These are phyloP conservation scores for Crucibulum parvulum DNA, from an alignment of 1,284 basidiomycete genomes.

Conservation along the genomic window DNA sequence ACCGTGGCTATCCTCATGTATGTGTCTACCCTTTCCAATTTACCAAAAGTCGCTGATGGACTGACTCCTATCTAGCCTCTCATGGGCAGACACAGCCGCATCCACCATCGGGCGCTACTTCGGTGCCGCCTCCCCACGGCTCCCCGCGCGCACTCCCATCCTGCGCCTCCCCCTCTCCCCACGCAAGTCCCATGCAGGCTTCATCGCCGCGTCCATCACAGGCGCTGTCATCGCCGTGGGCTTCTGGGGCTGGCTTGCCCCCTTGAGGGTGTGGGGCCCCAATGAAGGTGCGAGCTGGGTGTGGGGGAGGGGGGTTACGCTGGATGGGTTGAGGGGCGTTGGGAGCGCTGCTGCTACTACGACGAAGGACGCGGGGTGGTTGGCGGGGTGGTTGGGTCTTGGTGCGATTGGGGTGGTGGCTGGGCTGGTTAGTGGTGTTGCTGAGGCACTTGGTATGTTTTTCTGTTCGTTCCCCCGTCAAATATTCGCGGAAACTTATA, in stretches of 20 bases:
- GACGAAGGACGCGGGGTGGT: slow-evolving; percentile 15
- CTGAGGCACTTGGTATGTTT: slow-evolving; percentile 82
- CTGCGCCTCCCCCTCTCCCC: slow-evolving; percentile 79
- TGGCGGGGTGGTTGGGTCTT: slow-evolving; percentile 59
- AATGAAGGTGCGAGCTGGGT: slow-evolving; percentile 42
- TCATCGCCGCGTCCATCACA: slow-evolving; percentile 82
- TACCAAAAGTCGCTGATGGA: slow-evolving; percentile 1
- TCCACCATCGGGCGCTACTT: slow-evolving; percentile 92
- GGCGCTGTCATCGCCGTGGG: slow-evolving; percentile 76
- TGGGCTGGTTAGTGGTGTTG: slow-evolving; percentile 82
- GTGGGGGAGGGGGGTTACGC: slow-evolving; percentile 56
- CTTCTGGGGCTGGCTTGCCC: slow-evolving; percentile 80
- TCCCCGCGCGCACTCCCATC: slow-evolving; percentile 59
- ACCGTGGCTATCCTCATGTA: slow-evolving; percentile 90
- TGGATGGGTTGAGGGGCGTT: slow-evolving; percentile 34
- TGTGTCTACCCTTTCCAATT: too few species aligned
- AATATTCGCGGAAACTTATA: slow-evolving; percentile 13
- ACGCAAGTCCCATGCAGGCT: slow-evolving; percentile 91
- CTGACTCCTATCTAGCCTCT: slow-evolving; percentile 63
- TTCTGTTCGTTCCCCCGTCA: slow-evolving; percentile 13
- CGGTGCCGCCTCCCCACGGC: slow-evolving; percentile 78
- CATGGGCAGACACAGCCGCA: slow-evolving; percentile 97
- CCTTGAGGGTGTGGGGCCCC: slow-evolving; percentile 35
- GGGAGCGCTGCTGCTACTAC: slow-evolving; percentile 15
- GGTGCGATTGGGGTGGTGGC: slow-evolving; percentile 65